phyloP scores from a whole-genome alignment of 2,329 filamentous ascomycete genomes.

The Fusarium tuaranense region DNA sequence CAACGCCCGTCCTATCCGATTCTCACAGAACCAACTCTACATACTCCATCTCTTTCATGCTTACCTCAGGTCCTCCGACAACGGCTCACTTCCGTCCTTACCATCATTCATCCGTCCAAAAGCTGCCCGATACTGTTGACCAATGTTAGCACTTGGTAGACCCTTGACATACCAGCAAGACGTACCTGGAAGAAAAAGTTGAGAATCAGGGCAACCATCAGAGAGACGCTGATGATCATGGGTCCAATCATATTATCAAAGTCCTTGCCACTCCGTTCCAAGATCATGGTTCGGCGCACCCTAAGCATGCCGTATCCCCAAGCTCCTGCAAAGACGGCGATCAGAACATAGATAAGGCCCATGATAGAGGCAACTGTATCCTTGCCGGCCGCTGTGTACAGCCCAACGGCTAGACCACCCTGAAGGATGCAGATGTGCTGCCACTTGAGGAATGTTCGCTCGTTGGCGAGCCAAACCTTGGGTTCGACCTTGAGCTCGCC shows the following conservation, averaged over 20 bases:
- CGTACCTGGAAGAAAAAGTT: slow-evolving; percentile 91
- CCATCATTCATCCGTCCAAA: slow-evolving; percentile 46
- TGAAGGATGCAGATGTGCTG: slow-evolving; percentile 93
- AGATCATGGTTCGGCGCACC: slow-evolving; percentile 80
- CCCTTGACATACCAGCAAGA: neutral
- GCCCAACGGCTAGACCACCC: slow-evolving; percentile 82
- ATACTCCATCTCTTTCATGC: slow-evolving; percentile 11
- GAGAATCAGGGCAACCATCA: slow-evolving; percentile 82
- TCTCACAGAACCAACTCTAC: slow-evolving; percentile 17
- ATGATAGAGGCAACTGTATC: slow-evolving; percentile 82
- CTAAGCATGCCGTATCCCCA: slow-evolving; percentile 93
- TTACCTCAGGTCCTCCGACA: slow-evolving; percentile 48
- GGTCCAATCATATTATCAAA: slow-evolving; percentile 93
- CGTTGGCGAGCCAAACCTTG: slow-evolving; percentile 99
- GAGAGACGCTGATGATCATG: slow-evolving; percentile 81
- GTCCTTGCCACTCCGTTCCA: slow-evolving; percentile 87
- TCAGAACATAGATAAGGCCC: slow-evolving; percentile 84
- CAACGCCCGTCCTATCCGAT: slow-evolving; percentile 29
- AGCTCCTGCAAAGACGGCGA: slow-evolving; percentile 83
- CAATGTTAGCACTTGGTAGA: slow-evolving; percentile 19
- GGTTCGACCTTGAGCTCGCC: slow-evolving; percentile 93
- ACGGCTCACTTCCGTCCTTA: slow-evolving; percentile 10
- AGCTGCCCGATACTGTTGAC: slow-evolving; percentile 48
- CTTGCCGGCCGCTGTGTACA: slow-evolving; percentile 89
- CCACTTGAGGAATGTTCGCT: slow-evolving; percentile 99